These are phyloP conservation scores for Rosa multiflora DNA, from an alignment of 306 rosid genomes.

Conservation along the genomic window DNA sequence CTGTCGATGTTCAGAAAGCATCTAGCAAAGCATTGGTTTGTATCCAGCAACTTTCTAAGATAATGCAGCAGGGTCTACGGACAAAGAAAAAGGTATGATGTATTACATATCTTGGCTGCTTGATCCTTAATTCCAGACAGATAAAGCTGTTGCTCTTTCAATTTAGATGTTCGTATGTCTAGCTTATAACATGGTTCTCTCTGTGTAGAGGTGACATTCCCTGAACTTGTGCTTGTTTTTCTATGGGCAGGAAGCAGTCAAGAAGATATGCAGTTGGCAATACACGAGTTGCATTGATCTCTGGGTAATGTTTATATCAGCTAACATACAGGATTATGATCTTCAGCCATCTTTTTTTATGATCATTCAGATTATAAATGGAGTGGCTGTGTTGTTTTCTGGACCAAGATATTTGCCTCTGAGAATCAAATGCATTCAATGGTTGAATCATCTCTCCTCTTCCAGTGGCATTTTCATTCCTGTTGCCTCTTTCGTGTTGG, in stretches of 20 bases:
- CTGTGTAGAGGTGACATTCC: neutral
- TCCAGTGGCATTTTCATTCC: conserved; percentile 87
- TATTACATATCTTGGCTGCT: conserved; percentile 16
- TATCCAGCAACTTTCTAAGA: conserved; percentile 57
- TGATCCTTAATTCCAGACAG: conserved; percentile 15
- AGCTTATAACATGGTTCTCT: neutral
- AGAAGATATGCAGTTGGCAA: conserved; percentile 76
- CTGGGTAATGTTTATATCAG: conserved; percentile 69
- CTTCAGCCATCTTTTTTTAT: conserved; percentile 64
- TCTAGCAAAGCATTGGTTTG: conserved; percentile 58
- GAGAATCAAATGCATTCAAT: conserved; percentile 77
- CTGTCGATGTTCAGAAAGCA: conserved; percentile 72
- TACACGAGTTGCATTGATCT: conserved; percentile 77
- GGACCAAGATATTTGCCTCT: conserved; percentile 97
- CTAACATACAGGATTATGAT: conserved; percentile 57
- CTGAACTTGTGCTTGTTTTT: conserved; percentile 33
- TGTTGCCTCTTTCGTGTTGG: conserved; percentile 70
- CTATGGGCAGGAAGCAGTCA: conserved; percentile 70
- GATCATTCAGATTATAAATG: conserved; percentile 73
- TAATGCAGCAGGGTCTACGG: conserved; percentile 63
- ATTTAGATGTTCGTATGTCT: neutral
- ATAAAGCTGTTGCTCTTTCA: conserved; percentile 2
- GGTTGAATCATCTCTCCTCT: conserved; percentile 78
- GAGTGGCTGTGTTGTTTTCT: conserved; percentile 70
- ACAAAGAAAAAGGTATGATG: conserved; percentile 66